Evolutionary conservation across 805 yeast genomes (phyloP).

Genomic region (Pichia occidentalis): DNA sequence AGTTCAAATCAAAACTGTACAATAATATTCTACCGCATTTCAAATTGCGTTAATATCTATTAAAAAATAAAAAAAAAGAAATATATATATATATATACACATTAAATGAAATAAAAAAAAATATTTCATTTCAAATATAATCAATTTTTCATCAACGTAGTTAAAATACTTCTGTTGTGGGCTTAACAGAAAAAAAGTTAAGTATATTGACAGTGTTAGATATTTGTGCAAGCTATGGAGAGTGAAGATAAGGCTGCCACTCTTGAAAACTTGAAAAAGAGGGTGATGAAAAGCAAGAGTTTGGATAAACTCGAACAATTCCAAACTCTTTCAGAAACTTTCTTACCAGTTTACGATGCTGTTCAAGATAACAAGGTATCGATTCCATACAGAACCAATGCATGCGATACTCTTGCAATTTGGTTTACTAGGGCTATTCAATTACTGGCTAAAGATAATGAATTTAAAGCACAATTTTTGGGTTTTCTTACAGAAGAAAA

Average conservation of each 20-base stretch:
- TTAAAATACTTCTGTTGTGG: too few relatives aligned
- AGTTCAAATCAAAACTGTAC: too few relatives aligned
- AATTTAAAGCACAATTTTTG: constrained; percentile 2
- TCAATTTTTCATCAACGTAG: too few relatives aligned
- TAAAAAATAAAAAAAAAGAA: too few relatives aligned
- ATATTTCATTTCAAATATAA: too few relatives aligned
- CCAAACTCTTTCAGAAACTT: neutral
- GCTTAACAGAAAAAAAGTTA: too few relatives aligned
- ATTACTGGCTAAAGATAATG: constrained; percentile 11
- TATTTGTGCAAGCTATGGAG: neutral
- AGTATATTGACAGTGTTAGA: too few relatives aligned
- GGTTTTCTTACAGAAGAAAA: constrained; percentile 15
- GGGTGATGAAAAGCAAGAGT: constrained; percentile 1
- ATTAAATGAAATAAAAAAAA: too few relatives aligned
- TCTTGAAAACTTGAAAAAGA: neutral
- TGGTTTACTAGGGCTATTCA: constrained; percentile 58
- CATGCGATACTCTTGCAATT: constrained; percentile 56
- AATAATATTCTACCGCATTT: too few relatives aligned
- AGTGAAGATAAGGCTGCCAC: neutral
- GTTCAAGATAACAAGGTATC: constrained; percentile 30
- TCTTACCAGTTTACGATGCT: constrained; percentile 27
- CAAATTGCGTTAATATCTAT: too few relatives aligned
- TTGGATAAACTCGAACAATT: constrained; percentile 7
- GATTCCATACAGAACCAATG: constrained; percentile 34
- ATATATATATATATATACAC: too few relatives aligned